Evolutionary conservation across 179 eudicot genomes (phyloP), one percentile per base, ranked within the genome.

Genomic region (Patellifolia procumbens): DNA sequence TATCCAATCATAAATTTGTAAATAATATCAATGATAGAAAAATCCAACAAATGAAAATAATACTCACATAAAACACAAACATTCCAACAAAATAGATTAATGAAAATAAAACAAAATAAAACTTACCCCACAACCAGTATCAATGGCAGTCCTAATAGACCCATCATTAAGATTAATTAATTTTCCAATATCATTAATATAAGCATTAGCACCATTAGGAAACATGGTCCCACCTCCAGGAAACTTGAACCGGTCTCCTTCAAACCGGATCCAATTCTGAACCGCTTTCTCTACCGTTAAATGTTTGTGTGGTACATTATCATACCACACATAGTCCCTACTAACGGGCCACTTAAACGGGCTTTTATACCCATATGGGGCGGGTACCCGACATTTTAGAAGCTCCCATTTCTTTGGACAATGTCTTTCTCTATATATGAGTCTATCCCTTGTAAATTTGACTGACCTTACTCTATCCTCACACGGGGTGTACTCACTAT

Each of bases 211-310:
- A 17, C 97, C 97, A 62, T 88, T 82, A 1, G 92, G 97, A 58
- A 91, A 91, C 97, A 88, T 90, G 72, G 97, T 91, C 8, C 97
- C 97, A 3, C 97, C 97, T 15, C 97, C 97, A 5, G 97, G 97
- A 75, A 91, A 91, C 78, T 85, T 83, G 77, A 91, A 91, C 86
- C 91, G 85, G 73, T 91, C 90, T 0, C 91, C 97, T 45, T 90
- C 92, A 52, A 69, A 85, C 56, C 88, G 70, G 48, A 91, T 87
- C 97, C 97, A 91, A 65, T 91, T 91, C 77, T 91, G 97, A 0
- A 79, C 90, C 74, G 97, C 93, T 26, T 92, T 92, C 83, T 92
- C 96, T 31, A 91, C 92, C 77, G 93, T 91, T 67, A 92, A 49
- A 46, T 87, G 87, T 73, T 84, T 88, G 64, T 91, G 91, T 0